Evolutionary conservation across 768 basidiomycete genomes (phyloP).

Genomic region (Psilocybe subaeruginosa): DNA sequence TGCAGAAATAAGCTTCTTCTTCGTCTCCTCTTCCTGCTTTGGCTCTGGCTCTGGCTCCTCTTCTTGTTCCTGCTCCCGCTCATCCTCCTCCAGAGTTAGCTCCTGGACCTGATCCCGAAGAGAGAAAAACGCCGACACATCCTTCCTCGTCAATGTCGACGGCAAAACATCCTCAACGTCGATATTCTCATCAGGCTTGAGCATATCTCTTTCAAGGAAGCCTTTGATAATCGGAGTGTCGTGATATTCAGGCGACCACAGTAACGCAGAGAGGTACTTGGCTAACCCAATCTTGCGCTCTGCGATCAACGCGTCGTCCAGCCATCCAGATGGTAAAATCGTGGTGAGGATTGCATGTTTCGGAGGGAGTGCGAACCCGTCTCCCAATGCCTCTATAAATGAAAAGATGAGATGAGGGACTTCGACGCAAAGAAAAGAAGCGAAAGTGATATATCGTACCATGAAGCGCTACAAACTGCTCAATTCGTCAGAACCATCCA

Average conservation of each 20-base stretch:
- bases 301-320: constrained; percentile 48
- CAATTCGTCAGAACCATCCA: not conserved
- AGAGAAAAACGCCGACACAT: constrained; percentile 23
- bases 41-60: not conserved
- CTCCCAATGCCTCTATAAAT: constrained; percentile 31
- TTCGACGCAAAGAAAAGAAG: not conserved
- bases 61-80: not conserved
- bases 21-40: not conserved
- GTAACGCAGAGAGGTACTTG: constrained; percentile 39
- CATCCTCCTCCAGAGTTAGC: not conserved
- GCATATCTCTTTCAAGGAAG: constrained; percentile 33
- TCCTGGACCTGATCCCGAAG: not conserved
- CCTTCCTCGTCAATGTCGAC: constrained; percentile 44
- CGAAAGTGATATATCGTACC: constrained; percentile 11
- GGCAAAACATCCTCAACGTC: constrained; percentile 48
- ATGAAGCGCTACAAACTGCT: constrained; percentile 35
- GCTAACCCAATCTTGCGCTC: constrained; percentile 50
- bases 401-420: not conserved
- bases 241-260: constrained; percentile 34
- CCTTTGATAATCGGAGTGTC: constrained; percentile 31
- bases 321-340: constrained; percentile 50
- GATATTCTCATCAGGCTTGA: constrained; percentile 20
- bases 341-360: constrained; percentile 45
- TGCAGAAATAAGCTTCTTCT: constrained; percentile 36
- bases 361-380: constrained; percentile 42